phyloP scores from a whole-genome alignment of 441 rosid species.

The Pelargonium fulgidum region DNA sequence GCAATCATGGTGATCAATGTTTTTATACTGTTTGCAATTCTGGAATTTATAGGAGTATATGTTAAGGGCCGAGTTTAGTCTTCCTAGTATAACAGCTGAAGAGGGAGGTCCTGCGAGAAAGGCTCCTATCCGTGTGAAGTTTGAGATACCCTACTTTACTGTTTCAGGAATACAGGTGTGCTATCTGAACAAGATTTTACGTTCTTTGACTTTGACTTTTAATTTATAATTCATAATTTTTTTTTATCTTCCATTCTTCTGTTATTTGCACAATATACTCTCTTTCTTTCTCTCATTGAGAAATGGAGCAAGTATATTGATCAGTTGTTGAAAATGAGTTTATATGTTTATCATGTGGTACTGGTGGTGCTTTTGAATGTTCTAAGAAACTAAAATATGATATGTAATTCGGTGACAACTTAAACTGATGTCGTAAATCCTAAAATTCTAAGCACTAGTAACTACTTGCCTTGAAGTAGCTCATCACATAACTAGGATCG shows the following conservation, averaged over 20 bases:
- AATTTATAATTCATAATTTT: no score
- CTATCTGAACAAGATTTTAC: background rate
- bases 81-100: slow-evolving; percentile 92
- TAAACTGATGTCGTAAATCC: no score
- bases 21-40: slow-evolving; percentile 11
- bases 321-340: background rate
- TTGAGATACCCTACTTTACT: slow-evolving; percentile 96
- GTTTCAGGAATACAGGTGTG: slow-evolving; percentile 94
- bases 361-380: background rate
- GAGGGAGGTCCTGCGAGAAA: slow-evolving; percentile 84
- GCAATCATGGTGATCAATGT: slow-evolving; percentile 10
- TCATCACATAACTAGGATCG: no score
- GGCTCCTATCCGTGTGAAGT: slow-evolving; percentile 96
- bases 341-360: background rate
- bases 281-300: background rate
- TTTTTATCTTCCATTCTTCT: background rate
- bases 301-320: background rate
- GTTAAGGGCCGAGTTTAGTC: slow-evolving; percentile 94
- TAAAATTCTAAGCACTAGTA: no score
- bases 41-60: slow-evolving; percentile 65
- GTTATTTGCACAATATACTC: background rate
- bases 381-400: background rate
- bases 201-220: background rate
- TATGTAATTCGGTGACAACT: no score
- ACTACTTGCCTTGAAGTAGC: no score